Evolutionary conservation across 2,329 filamentous ascomycete species (phyloP), one percentile per base, ranked within the genome.

Genomic region (Huntiella decipiens): DNA sequence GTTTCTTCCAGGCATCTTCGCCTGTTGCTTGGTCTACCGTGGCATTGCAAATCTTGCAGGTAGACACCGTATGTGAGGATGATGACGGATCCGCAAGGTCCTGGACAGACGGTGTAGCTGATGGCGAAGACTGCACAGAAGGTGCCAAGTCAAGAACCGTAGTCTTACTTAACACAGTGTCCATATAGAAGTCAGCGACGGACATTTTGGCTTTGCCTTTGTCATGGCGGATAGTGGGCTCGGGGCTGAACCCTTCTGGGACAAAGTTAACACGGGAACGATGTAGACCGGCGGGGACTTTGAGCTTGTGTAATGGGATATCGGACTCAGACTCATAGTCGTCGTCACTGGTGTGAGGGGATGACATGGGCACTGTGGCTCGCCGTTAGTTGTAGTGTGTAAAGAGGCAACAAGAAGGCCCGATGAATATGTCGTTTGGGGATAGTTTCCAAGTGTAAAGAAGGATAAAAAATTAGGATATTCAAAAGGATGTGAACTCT

Each of bases 131-230:
- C 3, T 13, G 11, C 13, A 15, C 11, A 28, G n/a, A 1, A 33
- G 19, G 6, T 36, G 34, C 4, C 1, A 49, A 39, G n/a, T 39
- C 22, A 16, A 43, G 43, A 5, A 12, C 22, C 34, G 4, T 15
- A 45, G 15, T 45, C 46, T 10, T 40, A 13, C 5, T 49, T 15
- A 28, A 32, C 22, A 16, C 50, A 37, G 11, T 49, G 38, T 5
- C 66, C 64, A 1, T 28, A 53, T 85, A 84, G 39, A 74, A 61
- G 47, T 82, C 74, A 3, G 50, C 19, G 8, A 49, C 17, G 13
- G 45, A 36, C 17, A 22, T 17, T 31, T 31, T 44, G n/a, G 38
- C 13, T 37, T 42, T 34, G n/a, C 13, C 11, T 32, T 38, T 45
- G 34, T 22, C 31, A 17, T 13, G 17, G 11, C 38, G 38, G 10